Percentiles rank a stretch among this genome's conserved stretches.
phyloP scores from a whole-genome alignment of 768 basidiomycete species.

The Boletus tomentosulus region DNA sequence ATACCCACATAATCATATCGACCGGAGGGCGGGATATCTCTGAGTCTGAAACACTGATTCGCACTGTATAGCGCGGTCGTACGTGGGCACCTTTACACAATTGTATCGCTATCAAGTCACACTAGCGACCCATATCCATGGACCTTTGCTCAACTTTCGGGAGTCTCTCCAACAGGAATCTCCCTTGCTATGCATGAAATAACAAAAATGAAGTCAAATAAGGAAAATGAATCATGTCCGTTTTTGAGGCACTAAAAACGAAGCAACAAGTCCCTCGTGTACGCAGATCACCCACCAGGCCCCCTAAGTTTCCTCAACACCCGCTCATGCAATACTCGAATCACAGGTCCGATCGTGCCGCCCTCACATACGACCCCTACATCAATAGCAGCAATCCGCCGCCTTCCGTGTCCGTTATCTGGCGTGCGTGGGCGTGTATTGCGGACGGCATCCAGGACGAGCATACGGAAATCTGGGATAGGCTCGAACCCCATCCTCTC shows the following conservation, averaged over 20 bases:
- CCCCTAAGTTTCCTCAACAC: constrained; percentile 32
- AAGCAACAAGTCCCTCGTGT: background rate
- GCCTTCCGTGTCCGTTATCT: constrained; percentile 17
- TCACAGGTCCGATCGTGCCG: constrained; percentile 41
- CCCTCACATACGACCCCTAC: constrained; percentile 62
- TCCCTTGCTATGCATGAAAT: background rate
- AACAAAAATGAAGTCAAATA: background rate
- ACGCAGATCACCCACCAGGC: constrained; percentile 10
- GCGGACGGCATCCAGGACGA: constrained; percentile 49
- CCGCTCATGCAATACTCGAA: constrained; percentile 47
- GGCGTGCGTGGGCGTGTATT: constrained; percentile 18
- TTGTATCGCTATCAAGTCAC: no score
- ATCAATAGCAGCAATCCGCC: constrained; percentile 51
- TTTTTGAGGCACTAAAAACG: no score
- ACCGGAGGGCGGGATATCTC: no score
- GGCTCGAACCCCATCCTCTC: constrained; percentile 44
- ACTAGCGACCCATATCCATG: no score
- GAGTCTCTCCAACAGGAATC: no score
- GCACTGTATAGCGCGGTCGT: no score
- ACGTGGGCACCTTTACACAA: no score
- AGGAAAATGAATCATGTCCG: no score
- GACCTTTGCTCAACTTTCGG: no score
- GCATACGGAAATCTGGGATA: constrained; percentile 54
- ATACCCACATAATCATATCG: no score
- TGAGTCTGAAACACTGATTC: no score